A percentile compares a stretch with the other conserved stretches of the same genome.
Conservation (phyloP, 2,329 filamentous ascomycete genomes). For the Dactylellina parvicollis region DNA sequence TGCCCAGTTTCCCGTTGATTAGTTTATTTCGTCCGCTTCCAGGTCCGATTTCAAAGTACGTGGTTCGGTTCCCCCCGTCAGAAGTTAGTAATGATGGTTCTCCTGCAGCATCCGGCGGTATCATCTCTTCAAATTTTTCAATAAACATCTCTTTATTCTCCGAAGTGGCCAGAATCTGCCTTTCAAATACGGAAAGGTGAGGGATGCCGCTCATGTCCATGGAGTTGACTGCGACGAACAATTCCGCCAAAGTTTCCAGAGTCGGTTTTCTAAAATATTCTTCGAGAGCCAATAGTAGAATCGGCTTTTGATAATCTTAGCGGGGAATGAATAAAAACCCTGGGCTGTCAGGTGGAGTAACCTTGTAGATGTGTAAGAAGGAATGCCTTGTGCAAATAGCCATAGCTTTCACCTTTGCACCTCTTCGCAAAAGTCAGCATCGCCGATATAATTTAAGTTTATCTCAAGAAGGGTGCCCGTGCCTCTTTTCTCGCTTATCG, state of each 20-base stretch:
- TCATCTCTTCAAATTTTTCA: slow-evolving; percentile 88
- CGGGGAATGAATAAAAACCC: slow-evolving; percentile 54
- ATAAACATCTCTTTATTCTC: slow-evolving; percentile 96
- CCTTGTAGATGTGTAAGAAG: slow-evolving; percentile 98
- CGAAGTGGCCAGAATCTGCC: slow-evolving; percentile 84
- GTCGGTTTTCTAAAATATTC: slow-evolving; percentile 96
- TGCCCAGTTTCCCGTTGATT: slow-evolving; percentile 57
- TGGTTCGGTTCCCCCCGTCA: slow-evolving; percentile 55
- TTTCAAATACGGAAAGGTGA: slow-evolving; percentile 81
- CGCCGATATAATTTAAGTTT: not conserved
- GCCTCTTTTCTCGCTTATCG: slow-evolving; percentile 85
- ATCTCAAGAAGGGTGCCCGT: slow-evolving; percentile 56
- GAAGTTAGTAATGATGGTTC: slow-evolving; percentile 56
- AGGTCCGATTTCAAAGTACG: slow-evolving; percentile 57
- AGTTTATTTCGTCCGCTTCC: slow-evolving; percentile 56
- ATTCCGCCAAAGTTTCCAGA: slow-evolving; percentile 83
- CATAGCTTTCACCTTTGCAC: slow-evolving; percentile 97
- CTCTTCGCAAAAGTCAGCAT: slow-evolving; percentile 66
- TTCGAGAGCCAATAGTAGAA: slow-evolving; percentile 88
- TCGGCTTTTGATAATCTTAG: slow-evolving; percentile 68
- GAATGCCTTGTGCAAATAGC: slow-evolving; percentile 97
- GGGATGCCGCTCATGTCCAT: slow-evolving; percentile 98
- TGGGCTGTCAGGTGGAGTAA: slow-evolving; percentile 60
- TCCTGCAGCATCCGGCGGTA: slow-evolving; percentile 55
- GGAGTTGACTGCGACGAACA: slow-evolving; percentile 91